Conservation (phyloP, 352 stramenopile species). For the Globisporangium okanoganense region DNA sequence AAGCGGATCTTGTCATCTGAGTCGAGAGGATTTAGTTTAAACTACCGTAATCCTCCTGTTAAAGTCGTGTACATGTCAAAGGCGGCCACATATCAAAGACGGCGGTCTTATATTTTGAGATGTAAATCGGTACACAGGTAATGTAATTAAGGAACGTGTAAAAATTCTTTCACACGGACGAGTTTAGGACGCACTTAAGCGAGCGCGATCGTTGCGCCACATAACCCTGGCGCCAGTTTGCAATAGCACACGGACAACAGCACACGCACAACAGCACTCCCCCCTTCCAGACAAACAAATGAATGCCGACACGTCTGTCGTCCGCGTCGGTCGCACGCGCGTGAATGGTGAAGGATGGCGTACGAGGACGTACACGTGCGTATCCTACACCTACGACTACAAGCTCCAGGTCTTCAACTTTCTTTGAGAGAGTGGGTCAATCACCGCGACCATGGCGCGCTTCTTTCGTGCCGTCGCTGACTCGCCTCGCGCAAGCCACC, state of each 20-base stretch:
- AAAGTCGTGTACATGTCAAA: no score
- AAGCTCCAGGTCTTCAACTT: conserved; percentile 2
- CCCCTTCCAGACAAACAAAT: not conserved
- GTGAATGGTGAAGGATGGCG: not conserved
- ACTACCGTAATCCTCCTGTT: no score
- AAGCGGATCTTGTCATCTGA: no score
- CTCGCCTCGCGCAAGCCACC: not conserved
- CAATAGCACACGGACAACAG: conserved; percentile 1
- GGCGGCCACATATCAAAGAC: no score
- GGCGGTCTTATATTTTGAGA: no score
- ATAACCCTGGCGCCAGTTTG: not conserved
- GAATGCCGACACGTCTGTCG: not conserved
- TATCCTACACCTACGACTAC: not conserved
- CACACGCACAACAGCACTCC: not conserved
- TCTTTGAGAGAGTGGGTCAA: not conserved
- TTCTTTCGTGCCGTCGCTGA: not conserved
- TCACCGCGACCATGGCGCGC: not conserved
- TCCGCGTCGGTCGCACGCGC: not conserved
- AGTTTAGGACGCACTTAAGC: conserved; percentile 1
- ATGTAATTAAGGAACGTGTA: no score
- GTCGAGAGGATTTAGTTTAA: no score
- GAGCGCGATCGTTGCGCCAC: not conserved
- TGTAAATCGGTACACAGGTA: no score
- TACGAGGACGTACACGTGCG: not conserved
- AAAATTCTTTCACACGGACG: not conserved